Percentiles rank a stretch among this genome's conserved stretches.
Evolutionary conservation across 2,329 filamentous ascomycete species (phyloP).

Genomic region (Ophiosphaerella narmari): DNA sequence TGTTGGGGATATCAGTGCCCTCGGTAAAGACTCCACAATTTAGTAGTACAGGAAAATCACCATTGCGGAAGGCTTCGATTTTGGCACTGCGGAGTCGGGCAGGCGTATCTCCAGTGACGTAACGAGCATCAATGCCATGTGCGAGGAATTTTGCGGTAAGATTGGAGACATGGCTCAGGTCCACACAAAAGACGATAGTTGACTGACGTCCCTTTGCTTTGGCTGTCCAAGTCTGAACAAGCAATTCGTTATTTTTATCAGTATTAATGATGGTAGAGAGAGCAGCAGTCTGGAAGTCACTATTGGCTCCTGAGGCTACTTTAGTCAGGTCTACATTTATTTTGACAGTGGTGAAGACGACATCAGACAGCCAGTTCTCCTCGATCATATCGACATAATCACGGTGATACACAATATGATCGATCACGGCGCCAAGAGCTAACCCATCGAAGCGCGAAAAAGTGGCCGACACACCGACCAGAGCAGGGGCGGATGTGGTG

Average conservation of each 20-base stretch:
- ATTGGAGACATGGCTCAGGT: constrained; percentile 77
- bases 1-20: constrained; percentile 95
- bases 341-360: constrained; percentile 91
- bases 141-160: constrained; percentile 77
- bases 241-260: constrained; percentile 76
- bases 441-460: constrained; percentile 82
- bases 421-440: constrained; percentile 80
- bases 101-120: constrained; percentile 81
- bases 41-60: constrained; percentile 82
- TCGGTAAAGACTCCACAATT: constrained; percentile 98
- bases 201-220: constrained; percentile 76
- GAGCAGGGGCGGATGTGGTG: constrained; percentile 47
- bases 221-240: constrained; percentile 82
- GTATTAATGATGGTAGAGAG: constrained; percentile 86
- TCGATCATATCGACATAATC: constrained; percentile 81
- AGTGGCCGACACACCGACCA: constrained; percentile 90
- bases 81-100: constrained; percentile 69
- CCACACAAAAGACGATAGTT: constrained; percentile 92
- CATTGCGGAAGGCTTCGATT: constrained; percentile 74
- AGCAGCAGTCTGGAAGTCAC: constrained; percentile 80
- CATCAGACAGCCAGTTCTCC: constrained; percentile 88
- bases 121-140: constrained; percentile 80
- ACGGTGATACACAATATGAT: constrained; percentile 95
- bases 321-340: constrained; percentile 78
- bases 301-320: constrained; percentile 66